Conservation (phyloP, 1,284 basidiomycete species). For the Austroboletus novae-zelandiae region DNA sequence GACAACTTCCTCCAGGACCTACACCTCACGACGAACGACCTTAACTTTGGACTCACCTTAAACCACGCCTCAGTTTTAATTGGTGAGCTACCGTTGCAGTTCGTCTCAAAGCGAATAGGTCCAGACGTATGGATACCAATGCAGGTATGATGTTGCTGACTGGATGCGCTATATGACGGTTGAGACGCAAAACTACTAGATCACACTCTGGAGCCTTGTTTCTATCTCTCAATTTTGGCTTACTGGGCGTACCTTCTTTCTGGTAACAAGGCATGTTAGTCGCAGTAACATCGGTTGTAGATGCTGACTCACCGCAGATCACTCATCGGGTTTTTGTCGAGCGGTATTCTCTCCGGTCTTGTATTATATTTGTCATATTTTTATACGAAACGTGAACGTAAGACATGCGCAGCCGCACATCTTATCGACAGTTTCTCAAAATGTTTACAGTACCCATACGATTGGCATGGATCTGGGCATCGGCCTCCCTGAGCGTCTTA, state of each 20-base stretch:
- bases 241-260: conserved; percentile 50
- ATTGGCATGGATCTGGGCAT: conserved; percentile 67
- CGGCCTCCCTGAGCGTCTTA: conserved; percentile 53
- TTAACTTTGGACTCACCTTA: conserved; percentile 64
- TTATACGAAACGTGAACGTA: conserved; percentile 59
- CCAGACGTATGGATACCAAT: conserved; percentile 73
- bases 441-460: conserved; percentile 53
- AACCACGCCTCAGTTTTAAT: conserved; percentile 55
- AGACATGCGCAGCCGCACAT: conserved; percentile 12
- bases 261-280: conserved; percentile 39
- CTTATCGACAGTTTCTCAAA: not conserved
- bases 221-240: conserved; percentile 66
- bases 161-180: not conserved
- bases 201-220: conserved; percentile 55
- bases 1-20: conserved; percentile 58
- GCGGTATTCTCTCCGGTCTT: conserved; percentile 59
- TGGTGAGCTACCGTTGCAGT: conserved; percentile 69
- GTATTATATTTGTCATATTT: conserved; percentile 70
- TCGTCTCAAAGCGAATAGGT: conserved; percentile 67
- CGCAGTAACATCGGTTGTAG: conserved; percentile 28
- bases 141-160: conserved; percentile 40
- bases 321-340: conserved; percentile 57
- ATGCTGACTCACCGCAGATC: conserved; percentile 42
- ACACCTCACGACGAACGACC: conserved; percentile 51
- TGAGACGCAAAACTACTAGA: conserved; percentile 31